Conservation (phyloP, 176 grass and related monocot species). For the Avena insularis region DNA sequence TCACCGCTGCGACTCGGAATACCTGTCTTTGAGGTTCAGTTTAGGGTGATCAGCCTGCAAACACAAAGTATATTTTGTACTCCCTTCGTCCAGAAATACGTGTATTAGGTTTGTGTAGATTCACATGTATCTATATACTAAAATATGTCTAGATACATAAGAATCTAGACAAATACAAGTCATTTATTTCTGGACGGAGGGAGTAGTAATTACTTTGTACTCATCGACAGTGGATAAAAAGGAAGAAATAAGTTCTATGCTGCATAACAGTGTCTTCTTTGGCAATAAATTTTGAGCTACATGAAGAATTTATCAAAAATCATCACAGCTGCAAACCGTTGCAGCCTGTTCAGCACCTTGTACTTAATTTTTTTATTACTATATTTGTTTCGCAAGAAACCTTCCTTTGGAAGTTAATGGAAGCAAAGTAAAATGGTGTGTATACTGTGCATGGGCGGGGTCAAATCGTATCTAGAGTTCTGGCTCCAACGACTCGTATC, state of each 20-base stretch:
- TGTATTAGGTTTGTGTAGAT: no score
- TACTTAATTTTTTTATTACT: no score
- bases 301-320: background rate
- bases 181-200: background rate
- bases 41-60: constrained; percentile 63
- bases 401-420: no score
- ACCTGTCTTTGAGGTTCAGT: constrained; percentile 73
- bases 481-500: no score
- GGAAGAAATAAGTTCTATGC: constrained; percentile 6
- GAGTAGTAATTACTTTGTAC: background rate
- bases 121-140: no score
- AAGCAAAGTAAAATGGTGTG: no score
- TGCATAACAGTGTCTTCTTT: background rate
- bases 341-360: no score
- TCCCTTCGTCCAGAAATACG: background rate
- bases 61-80: background rate
- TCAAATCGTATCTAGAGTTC: no score
- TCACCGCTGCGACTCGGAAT: constrained; percentile 60
- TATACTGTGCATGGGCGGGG: no score
- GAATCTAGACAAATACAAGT: background rate
- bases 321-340: no score
- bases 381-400: no score
- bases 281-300: background rate
- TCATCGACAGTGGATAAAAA: background rate
- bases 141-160: no score